Evolutionary conservation across 139 green algal species (phyloP), one percentile per base, ranked within the genome.

Genomic region (Haematococcus lacustris): DNA sequence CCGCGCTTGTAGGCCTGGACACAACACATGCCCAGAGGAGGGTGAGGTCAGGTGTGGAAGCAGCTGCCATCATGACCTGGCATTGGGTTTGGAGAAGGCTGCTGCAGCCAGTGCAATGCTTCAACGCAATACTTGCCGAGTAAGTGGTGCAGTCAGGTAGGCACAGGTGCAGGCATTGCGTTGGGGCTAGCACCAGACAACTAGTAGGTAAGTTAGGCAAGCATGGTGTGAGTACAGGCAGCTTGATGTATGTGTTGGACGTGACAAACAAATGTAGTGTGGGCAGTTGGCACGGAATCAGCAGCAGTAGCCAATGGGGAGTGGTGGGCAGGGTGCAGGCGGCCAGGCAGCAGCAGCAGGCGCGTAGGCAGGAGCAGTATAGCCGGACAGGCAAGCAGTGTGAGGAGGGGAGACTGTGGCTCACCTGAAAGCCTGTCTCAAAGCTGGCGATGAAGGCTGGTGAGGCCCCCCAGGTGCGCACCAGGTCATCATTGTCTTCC

Each of bases 401-500:
- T 92, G 91, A 33, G 34, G 32, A 61, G 35, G 2, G 2, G 17
- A 37, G 33, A 32, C 26, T 47, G 1, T 23, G 17, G 1, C 73
- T 70, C 70, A 88, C 82, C 66, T 91, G 63, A 26, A 69, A 69
- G 63, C 63, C 63, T 34, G 2, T 6, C 34, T 39, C 63, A 51
- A 69, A 69, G 2, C 13, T 37, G 9, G n/a, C 21, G 17, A 39
- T 77, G 75, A 93, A 95, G 17, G 74, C 71, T 5, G 37, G n/a
- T 21, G 76, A 73, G 1, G 87, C 76, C 5, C 71, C 89, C 77
- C 83, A 87, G 9, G 85, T 90, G 51, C 62, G 43, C 1, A 73
- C 72, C 33, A 96, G 81, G 71, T 94, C 91, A 1, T 91, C 88
- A 73, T 96, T 89, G 71, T 94, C 87, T 35, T 70, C 28, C 83